Evolutionary conservation across 192 early-diverging fungal species (phyloP).

Genomic region (Geosiphon pyriformis): DNA sequence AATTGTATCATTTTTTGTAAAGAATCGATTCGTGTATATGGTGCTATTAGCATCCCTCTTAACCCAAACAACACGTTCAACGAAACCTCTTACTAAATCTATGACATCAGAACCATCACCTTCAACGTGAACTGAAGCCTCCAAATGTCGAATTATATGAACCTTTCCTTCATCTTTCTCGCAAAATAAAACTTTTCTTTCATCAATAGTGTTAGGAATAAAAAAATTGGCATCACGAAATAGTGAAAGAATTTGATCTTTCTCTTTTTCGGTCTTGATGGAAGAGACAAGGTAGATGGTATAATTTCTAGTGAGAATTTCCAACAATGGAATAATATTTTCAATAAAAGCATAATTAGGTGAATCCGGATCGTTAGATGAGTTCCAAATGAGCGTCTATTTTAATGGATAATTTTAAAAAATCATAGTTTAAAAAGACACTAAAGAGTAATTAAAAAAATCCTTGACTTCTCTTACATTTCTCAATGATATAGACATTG

Average conservation of each 20-base stretch:
- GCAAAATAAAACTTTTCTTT: slow-evolving; percentile 64
- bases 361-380: slow-evolving; percentile 56
- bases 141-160: slow-evolving; percentile 67
- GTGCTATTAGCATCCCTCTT: neutral
- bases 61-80: slow-evolving; percentile 29
- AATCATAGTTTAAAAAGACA: slow-evolving; percentile 10
- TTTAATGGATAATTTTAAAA: neutral
- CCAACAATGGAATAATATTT: slow-evolving; percentile 48
- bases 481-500: slow-evolving; percentile 57
- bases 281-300: slow-evolving; percentile 56
- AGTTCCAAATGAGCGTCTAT: slow-evolving; percentile 75
- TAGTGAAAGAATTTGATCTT: slow-evolving; percentile 46
- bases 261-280: slow-evolving; percentile 49
- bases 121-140: slow-evolving; percentile 63
- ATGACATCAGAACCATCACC: slow-evolving; percentile 28
- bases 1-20: too few species aligned
- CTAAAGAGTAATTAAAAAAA: slow-evolving; percentile 1
- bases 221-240: slow-evolving; percentile 38
- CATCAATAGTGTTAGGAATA: slow-evolving; percentile 43
- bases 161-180: slow-evolving; percentile 58
- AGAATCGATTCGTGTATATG: too few species aligned
- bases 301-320: slow-evolving; percentile 40
- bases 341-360: slow-evolving; percentile 72
- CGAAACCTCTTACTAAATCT: slow-evolving; percentile 37
- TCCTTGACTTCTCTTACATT: slow-evolving; percentile 48